Conservation (phyloP, 345 rosid genomes). For the Salix arbutifolia region DNA sequence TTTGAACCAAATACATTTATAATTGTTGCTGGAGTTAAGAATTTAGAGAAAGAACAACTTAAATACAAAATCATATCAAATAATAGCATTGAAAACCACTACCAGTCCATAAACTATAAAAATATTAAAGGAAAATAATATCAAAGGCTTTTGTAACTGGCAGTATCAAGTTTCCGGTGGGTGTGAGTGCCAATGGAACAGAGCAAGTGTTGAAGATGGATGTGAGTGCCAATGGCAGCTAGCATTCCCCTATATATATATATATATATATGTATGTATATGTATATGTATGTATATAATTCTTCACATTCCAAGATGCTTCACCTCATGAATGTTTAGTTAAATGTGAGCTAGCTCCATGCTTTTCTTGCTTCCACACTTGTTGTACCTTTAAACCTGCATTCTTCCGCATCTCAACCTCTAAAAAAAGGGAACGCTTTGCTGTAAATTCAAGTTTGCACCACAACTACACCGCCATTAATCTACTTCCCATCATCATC, state of each 20-base stretch:
- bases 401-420: slow-evolving; percentile 13
- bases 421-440: slow-evolving; percentile 12
- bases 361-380: slow-evolving; percentile 43
- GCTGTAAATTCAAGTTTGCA: neutral
- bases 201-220: neutral
- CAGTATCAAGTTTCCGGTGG: too few species aligned
- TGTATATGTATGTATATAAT: too few species aligned
- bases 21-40: too few species aligned
- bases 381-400: slow-evolving; percentile 32
- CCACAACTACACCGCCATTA: neutral
- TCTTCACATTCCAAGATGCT: slow-evolving; percentile 16
- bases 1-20: too few species aligned
- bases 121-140: too few species aligned
- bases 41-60: too few species aligned
- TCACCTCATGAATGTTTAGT: slow-evolving; percentile 35
- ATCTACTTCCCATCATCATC: neutral
- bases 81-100: too few species aligned
- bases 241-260: neutral
- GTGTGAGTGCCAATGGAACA: neutral
- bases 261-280: too few species aligned
- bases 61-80: too few species aligned
- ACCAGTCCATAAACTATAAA: too few species aligned
- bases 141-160: too few species aligned
- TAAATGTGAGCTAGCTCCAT: slow-evolving; percentile 31
- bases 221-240: neutral